A percentile compares a stretch with the other conserved stretches of the same genome.
Conservation (phyloP, 495 filamentous ascomycete species). For the Endocarpon pusillum region DNA sequence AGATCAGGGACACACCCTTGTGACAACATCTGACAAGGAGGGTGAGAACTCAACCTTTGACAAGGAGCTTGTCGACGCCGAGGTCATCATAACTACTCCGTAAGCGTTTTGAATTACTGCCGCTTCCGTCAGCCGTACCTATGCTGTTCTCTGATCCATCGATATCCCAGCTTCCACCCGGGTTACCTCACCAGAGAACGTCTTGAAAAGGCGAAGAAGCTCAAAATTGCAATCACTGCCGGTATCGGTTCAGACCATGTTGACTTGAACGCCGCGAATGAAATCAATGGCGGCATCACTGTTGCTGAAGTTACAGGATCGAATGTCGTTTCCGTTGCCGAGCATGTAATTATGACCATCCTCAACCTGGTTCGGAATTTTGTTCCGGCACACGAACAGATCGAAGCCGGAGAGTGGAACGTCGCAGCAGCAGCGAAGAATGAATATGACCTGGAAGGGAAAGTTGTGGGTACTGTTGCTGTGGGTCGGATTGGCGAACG, state of each 20-base stretch:
- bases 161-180: slow-evolving; percentile 70
- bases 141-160: neutral
- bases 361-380: slow-evolving; percentile 94
- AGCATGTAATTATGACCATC: slow-evolving; percentile 98
- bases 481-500: slow-evolving; percentile 97
- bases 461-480: slow-evolving; percentile 95
- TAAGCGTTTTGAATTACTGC: slow-evolving; percentile 28
- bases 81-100: slow-evolving; percentile 98
- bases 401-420: slow-evolving; percentile 78
- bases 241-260: slow-evolving; percentile 98
- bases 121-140: neutral
- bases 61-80: slow-evolving; percentile 85
- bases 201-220: slow-evolving; percentile 93
- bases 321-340: slow-evolving; percentile 79
- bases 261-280: slow-evolving; percentile 92
- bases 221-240: slow-evolving; percentile 90
- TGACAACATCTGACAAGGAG: slow-evolving; percentile 96
- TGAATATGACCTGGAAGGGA: slow-evolving; percentile 91
- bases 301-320: slow-evolving; percentile 93
- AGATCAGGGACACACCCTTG: slow-evolving; percentile 81
- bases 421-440: slow-evolving; percentile 93
- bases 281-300: slow-evolving; percentile 93
- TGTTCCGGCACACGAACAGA: slow-evolving; percentile 89
- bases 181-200: slow-evolving; percentile 95
- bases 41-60: slow-evolving; percentile 87